These are phyloP conservation scores for Lichenothelia convexa DNA, from an alignment of 495 filamentous ascomycete species.

Conservation along the genomic window DNA sequence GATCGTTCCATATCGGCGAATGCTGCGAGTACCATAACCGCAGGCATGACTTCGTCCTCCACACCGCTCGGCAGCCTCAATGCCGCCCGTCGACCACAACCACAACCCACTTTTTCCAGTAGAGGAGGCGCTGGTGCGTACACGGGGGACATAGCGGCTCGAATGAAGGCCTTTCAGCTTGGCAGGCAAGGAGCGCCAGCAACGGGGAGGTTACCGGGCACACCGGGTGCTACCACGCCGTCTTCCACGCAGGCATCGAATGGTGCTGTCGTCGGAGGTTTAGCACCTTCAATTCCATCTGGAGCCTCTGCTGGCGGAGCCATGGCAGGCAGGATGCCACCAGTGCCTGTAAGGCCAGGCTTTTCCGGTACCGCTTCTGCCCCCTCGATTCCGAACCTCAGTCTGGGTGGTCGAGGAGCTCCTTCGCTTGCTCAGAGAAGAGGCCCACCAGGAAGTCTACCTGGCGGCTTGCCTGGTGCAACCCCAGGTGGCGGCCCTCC, in stretches of 20 bases:
- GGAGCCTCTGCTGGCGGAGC: constrained; percentile 2
- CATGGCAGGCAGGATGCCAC: constrained; percentile 11
- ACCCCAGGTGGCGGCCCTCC: constrained; percentile 8
- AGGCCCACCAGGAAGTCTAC: constrained; percentile 17
- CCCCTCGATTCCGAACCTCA: constrained; percentile 16
- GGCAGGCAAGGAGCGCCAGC: constrained; percentile 40
- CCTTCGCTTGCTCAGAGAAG: constrained; percentile 31
- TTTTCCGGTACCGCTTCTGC: constrained; percentile 16
- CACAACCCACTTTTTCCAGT: constrained; percentile 34
- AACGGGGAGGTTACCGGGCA: constrained; percentile 1
- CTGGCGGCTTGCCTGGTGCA: constrained; percentile 21
- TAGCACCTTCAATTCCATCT: constrained; percentile 2
- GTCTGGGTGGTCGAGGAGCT: constrained; percentile 10
- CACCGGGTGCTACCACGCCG: background rate
- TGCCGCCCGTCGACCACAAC: constrained; percentile 47
- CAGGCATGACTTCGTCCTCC: constrained; percentile 50
- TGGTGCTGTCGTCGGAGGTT: constrained; percentile 1
- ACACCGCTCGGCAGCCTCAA: constrained; percentile 67
- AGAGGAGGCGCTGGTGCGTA: constrained; percentile 33
- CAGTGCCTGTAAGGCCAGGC: constrained; percentile 13
- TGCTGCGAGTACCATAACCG: constrained; percentile 16
- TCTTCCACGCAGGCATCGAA: background rate
- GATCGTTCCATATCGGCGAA: constrained; percentile 18
- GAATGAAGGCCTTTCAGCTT: constrained; percentile 58
- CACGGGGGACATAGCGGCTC: constrained; percentile 52